Evolutionary conservation across 306 rosid genomes (phyloP), one percentile per base, ranked within the genome.

Genomic region (Lupinus albus): DNA sequence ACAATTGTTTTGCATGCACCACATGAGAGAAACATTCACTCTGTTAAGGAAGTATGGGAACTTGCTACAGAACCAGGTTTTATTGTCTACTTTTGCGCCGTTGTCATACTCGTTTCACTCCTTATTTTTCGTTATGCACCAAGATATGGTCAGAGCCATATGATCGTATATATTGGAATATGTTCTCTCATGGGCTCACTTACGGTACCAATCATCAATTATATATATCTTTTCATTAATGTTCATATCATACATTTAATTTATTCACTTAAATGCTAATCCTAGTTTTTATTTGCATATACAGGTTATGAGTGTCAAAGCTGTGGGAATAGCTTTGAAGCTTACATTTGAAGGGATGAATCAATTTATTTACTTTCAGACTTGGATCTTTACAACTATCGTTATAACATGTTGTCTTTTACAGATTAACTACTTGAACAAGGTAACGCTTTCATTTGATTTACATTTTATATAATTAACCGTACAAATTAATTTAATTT

Each of bases 41-140:
- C 95, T 20, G 98, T 93, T 36, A 93, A 83, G 78, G 89, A 93
- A 83, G 87, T 93, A 14, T 89, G 96, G 98, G 21, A 59, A 0
- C 96, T 86, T 67, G 98, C 98, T 48, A 93, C 87, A 3, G 88
- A 88, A 78, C 94, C 96, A 71, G 98, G 98, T 92, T 93, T 93
- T 79, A 16, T 93, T 36, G 72, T 86, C 61, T 93, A 93, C 78
- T 30, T 76, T 10, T 47, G 53, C 47, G 1, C 52, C 36, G 75
- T 89, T 73, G 49, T 85, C 78, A 4, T 66, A 47, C 10, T 74
- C 54, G 94, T 84, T 72, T 72, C n/a, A 5, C 58, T 84, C 28
- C 97, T 93, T 50, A 86, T 89, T 58, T 76, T 93, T 36, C 68
- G 62, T 6, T 92, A 38, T 41, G 94, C 64, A 7, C 78, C 68